A percentile compares a stretch with the other conserved stretches of the same genome.
Evolutionary conservation across 306 rosid species (phyloP).

Genomic region (Malus fusca): DNA sequence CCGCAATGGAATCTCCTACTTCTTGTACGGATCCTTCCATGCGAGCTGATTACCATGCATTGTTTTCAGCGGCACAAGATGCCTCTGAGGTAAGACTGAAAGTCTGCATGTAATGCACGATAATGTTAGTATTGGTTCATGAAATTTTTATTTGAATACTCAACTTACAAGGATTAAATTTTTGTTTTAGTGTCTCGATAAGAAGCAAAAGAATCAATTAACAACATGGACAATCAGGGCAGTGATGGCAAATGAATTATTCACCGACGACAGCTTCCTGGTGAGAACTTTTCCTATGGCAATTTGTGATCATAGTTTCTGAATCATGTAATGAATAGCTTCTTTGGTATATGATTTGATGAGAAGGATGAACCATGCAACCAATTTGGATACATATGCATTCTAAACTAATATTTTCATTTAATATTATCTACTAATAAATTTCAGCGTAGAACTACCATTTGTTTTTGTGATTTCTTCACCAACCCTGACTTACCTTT

Average conservation of each 20-base stretch:
- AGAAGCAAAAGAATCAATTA: conserved; percentile 74
- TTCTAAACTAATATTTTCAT: background rate
- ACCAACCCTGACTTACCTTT: conserved; percentile 8
- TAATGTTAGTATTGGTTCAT: background rate
- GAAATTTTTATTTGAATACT: background rate
- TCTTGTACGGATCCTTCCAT: conserved; percentile 72
- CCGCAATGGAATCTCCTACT: conserved; percentile 63
- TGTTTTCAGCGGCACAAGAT: conserved; percentile 60
- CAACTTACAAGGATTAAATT: background rate
- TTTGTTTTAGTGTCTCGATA: conserved; percentile 48
- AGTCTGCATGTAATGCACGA: background rate
- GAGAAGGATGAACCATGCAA: conserved; percentile 4
- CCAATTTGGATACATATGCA: conserved; percentile 15
- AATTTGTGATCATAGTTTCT: conserved; percentile 2
- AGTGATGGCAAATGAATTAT: conserved; percentile 73
- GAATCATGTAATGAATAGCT: background rate
- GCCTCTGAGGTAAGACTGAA: conserved; percentile 47
- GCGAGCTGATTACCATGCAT: conserved; percentile 64
- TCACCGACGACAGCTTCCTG: conserved; percentile 93
- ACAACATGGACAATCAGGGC: conserved; percentile 53
- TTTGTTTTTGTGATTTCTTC: background rate
- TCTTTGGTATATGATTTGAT: conserved; percentile 13
- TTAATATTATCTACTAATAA: background rate
- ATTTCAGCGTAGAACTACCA: background rate
- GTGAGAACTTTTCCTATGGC: conserved; percentile 29